phyloP scores from a whole-genome alignment of 805 yeast genomes.

The Clavispora fructus region DNA sequence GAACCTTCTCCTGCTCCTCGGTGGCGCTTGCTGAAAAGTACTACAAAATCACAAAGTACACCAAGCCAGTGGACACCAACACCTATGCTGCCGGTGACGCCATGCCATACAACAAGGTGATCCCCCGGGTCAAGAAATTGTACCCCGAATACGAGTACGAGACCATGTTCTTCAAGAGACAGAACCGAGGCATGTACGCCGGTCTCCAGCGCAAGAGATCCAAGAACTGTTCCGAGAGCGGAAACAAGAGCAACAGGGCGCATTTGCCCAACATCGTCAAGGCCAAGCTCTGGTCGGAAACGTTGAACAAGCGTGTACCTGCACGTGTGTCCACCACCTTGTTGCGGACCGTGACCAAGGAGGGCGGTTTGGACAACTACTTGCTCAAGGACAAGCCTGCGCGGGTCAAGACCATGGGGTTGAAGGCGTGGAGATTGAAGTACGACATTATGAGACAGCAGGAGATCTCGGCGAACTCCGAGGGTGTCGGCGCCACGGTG shows the following conservation, averaged over 20 bases:
- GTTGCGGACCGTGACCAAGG: slow-evolving; percentile 79
- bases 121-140: slow-evolving; percentile 8
- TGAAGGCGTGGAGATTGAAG: slow-evolving; percentile 86
- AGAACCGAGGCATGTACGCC: slow-evolving; percentile 86
- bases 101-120: slow-evolving; percentile 14
- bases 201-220: slow-evolving; percentile 79
- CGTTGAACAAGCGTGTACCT: slow-evolving; percentile 51
- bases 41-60: slow-evolving; percentile 36
- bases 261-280: slow-evolving; percentile 80
- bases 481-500: slow-evolving; percentile 31
- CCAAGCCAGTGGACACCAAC: slow-evolving; percentile 31
- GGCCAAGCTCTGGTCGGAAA: slow-evolving; percentile 79
- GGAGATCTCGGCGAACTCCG: slow-evolving; percentile 36
- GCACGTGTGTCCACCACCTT: slow-evolving; percentile 74
- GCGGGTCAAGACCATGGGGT: slow-evolving; percentile 87
- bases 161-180: slow-evolving; percentile 70
- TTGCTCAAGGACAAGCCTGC: slow-evolving; percentile 82
- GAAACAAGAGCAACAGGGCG: slow-evolving; percentile 64
- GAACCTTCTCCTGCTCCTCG: slow-evolving; percentile 5
- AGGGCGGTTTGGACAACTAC: slow-evolving; percentile 93
- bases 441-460: slow-evolving; percentile 57
- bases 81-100: slow-evolving; percentile 34
- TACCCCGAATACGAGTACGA: slow-evolving; percentile 51
- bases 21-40: slow-evolving; percentile 27
- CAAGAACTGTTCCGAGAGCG: slow-evolving; percentile 69